Evolutionary conservation across 2,329 filamentous ascomycete genomes (phyloP), one percentile per base, ranked within the genome.

Genomic region (Epichloe scottii): DNA sequence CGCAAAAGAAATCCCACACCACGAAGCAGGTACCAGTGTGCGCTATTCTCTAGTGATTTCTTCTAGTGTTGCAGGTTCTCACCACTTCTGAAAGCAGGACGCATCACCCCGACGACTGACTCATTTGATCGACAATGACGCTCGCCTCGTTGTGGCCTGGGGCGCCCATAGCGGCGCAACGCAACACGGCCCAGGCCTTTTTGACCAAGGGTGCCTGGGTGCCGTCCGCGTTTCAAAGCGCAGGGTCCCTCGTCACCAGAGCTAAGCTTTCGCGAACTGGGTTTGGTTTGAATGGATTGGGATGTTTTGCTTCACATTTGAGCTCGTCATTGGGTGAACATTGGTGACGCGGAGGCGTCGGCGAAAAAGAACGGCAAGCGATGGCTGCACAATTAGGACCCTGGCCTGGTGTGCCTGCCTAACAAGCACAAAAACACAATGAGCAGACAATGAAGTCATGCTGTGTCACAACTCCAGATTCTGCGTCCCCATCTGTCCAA

Each of bases 11-110:
- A 41, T 5, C 3, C 11, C 40, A 33, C 42, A 8, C 7, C 7
- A 34, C 23, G 15, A 48, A 48, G 35, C 46, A 48, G 46, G 46
- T 48, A 48, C 46, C 46, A 41, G 26, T 3, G n/a, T 46, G 26
- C 43, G 23, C 30, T 14, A 45, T n/a, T 11, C 10, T 38, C 33
- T 23, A 30, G 26, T 30, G 21, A 23, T 8, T 33, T 30, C 8
- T 33, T 26, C 26, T 23, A 14, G 21, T 14, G 11, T 3, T 21
- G 40, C 40, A 17, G 5, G 26, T 26, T 40, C 48, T 49, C n/a
- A 26, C 33, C 48, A 17, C 11, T 26, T 49, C 42, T 37, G 48
- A 12, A 14, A 8, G n/a, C 26, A 12, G 38, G 14, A 21, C 23
- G 47, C 47, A 43, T 37, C 33, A 33, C 23, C 40, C 17, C 5